phyloP scores from a whole-genome alignment of 805 yeast species.

The Metschnikowia shivogae region DNA sequence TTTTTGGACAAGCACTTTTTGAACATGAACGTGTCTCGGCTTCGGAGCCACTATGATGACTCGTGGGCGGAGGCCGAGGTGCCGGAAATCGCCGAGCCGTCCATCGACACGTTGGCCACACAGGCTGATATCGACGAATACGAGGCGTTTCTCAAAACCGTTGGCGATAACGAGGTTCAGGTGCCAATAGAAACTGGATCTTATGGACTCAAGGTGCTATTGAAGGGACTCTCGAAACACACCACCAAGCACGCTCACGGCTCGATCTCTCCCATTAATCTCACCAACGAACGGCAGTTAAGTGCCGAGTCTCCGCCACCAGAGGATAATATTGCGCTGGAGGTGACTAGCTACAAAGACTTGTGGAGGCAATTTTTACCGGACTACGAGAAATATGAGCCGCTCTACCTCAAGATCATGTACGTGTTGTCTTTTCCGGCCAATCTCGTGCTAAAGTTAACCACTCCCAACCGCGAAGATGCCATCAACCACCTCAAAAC shows the following conservation, averaged over 20 bases:
- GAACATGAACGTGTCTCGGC: slow-evolving; percentile 10
- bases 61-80: neutral
- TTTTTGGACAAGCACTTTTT: slow-evolving; percentile 6
- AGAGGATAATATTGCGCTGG: neutral
- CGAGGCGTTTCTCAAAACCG: slow-evolving; percentile 10
- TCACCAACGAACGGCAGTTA: slow-evolving; percentile 10
- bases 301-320: slow-evolving; percentile 2
- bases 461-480: slow-evolving; percentile 17
- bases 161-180: slow-evolving; percentile 10
- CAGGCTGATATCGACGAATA: slow-evolving; percentile 13
- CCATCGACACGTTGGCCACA: slow-evolving; percentile 9
- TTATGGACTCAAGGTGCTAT: slow-evolving; percentile 30
- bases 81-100: slow-evolving; percentile 5
- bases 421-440: slow-evolving; percentile 9
- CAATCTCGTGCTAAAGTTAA: slow-evolving; percentile 11
- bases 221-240: slow-evolving; percentile 30
- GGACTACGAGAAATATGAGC: slow-evolving; percentile 1
- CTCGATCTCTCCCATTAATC: neutral
- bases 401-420: slow-evolving; percentile 3
- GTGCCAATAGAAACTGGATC: slow-evolving; percentile 23
- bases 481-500: slow-evolving; percentile 11
- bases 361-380: slow-evolving; percentile 10
- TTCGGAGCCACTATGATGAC: slow-evolving; percentile 13
- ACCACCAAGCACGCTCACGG: slow-evolving; percentile 10
- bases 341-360: neutral